A percentile compares a stretch with the other conserved stretches of the same genome.
Evolutionary conservation across 2,329 filamentous ascomycete species (phyloP).

Genomic region (Ophiocordyceps camponoti-floridani): DNA sequence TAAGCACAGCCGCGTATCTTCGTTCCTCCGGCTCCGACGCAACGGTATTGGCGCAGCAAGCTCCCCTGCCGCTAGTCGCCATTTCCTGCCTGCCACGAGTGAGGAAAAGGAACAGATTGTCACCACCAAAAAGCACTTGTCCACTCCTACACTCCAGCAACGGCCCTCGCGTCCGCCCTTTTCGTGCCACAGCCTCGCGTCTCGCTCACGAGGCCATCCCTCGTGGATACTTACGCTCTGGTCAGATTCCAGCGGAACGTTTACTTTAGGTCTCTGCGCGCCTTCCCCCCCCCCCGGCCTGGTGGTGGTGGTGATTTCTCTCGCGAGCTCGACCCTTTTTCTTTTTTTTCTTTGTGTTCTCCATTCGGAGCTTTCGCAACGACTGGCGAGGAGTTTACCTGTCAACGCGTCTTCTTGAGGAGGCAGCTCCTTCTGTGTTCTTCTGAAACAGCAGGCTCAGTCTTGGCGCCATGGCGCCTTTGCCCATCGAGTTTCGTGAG

Average conservation of each 20-base stretch:
- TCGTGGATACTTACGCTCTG: too few species aligned
- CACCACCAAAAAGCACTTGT: not conserved
- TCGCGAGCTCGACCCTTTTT: not conserved
- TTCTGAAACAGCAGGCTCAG: slow-evolving; percentile 8
- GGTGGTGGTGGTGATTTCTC: too few species aligned
- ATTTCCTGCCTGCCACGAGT: not conserved
- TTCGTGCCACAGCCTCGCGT: too few species aligned
- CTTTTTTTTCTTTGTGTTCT: not conserved
- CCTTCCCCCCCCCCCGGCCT: too few species aligned
- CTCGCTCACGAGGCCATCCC: too few species aligned
- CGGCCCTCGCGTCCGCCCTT: too few species aligned
- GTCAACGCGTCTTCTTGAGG: not conserved
- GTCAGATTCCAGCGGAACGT: too few species aligned
- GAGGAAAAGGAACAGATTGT: not conserved
- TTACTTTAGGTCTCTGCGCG: too few species aligned
- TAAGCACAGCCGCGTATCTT: not conserved
- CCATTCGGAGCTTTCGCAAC: not conserved
- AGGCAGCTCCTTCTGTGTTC: not conserved
- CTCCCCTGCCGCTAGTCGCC: not conserved
- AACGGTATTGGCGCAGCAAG: not conserved
- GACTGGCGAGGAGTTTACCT: not conserved
- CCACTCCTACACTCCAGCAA: not conserved
- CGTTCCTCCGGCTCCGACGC: not conserved
- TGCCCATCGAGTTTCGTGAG: slow-evolving; percentile 90
- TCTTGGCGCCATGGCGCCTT: slow-evolving; percentile 38